phyloP scores from a whole-genome alignment of 2,329 filamentous ascomycete genomes.

The Nemania serpens region DNA sequence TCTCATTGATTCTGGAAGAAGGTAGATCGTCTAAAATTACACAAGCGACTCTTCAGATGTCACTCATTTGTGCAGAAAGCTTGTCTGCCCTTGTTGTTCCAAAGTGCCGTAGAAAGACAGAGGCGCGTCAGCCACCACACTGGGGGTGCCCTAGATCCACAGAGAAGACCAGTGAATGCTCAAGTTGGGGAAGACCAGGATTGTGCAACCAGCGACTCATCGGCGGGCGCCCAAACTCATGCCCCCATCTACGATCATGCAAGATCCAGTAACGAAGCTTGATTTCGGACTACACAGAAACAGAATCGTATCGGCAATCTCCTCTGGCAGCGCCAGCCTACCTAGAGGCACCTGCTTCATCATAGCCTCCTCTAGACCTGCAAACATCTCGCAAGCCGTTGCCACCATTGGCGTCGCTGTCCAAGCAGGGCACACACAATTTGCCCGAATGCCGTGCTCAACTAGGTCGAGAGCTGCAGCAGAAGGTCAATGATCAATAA shows the following conservation, averaged over 20 bases:
- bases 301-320: slow-evolving; percentile 35
- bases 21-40: no score
- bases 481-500: background rate
- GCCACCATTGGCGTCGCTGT: slow-evolving; percentile 38
- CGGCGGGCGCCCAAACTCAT: background rate
- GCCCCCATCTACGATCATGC: slow-evolving; percentile 27
- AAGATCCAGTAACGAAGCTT: slow-evolving; percentile 38
- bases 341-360: slow-evolving; percentile 23
- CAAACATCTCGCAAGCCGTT: slow-evolving; percentile 17
- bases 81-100: no score
- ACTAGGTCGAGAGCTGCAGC: slow-evolving; percentile 31
- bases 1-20: no score
- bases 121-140: no score
- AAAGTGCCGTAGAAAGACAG: no score
- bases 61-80: no score
- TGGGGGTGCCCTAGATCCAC: no score
- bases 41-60: no score
- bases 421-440: slow-evolving; percentile 39
- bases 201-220: no score
- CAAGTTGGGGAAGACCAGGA: no score
- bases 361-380: slow-evolving; percentile 22
- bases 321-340: slow-evolving; percentile 35
- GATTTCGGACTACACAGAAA: slow-evolving; percentile 37
- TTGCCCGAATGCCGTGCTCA: slow-evolving; percentile 36
- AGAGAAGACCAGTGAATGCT: no score